A percentile compares a stretch with the other conserved stretches of the same genome.
phyloP scores from a whole-genome alignment of 176 grass and related monocot genomes.

The Oryza nivara region DNA sequence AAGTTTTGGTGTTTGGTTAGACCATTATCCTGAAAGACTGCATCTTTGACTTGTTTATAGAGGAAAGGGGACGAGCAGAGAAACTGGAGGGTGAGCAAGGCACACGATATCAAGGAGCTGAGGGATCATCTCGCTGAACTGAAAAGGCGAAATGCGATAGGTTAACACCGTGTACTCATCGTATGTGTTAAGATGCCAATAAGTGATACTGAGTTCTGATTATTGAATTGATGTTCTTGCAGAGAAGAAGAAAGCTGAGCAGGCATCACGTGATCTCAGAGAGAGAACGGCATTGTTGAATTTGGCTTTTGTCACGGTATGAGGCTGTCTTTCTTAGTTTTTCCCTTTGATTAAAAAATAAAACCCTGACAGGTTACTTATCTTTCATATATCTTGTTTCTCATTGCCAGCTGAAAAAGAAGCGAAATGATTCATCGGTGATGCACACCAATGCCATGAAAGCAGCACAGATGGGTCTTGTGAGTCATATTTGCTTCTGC shows the following conservation, averaged over 20 bases:
- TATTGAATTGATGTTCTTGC: conserved; percentile 28
- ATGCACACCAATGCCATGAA: conserved; percentile 58
- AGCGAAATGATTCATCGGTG: conserved; percentile 27
- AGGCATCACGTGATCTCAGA: conserved; percentile 56
- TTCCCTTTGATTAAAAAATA: conserved; percentile 17
- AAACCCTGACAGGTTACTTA: conserved; percentile 26
- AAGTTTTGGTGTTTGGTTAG: conserved; percentile 26
- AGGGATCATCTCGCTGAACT: conserved; percentile 58
- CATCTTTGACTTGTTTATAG: conserved; percentile 38
- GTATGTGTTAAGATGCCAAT: conserved; percentile 5
- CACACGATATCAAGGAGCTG: conserved; percentile 71
- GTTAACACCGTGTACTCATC: conserved; percentile 36
- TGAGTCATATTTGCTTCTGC: conserved; percentile 28
- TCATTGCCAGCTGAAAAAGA: conserved; percentile 51
- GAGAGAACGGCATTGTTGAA: conserved; percentile 49
- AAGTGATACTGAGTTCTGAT: conserved; percentile 29
- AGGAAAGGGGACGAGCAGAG: conserved; percentile 74
- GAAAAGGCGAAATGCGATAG: conserved; percentile 54
- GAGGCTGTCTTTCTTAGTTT: conserved; percentile 21
- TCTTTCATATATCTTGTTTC: conserved; percentile 14
- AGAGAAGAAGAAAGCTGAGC: conserved; percentile 75
- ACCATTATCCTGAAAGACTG: conserved; percentile 10
- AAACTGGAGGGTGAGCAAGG: conserved; percentile 70
- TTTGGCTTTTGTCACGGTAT: conserved; percentile 65
- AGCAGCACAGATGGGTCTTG: conserved; percentile 51